Evolutionary conservation across 495 filamentous ascomycete genomes (phyloP).

Genomic region (Aspergillus steynii): DNA sequence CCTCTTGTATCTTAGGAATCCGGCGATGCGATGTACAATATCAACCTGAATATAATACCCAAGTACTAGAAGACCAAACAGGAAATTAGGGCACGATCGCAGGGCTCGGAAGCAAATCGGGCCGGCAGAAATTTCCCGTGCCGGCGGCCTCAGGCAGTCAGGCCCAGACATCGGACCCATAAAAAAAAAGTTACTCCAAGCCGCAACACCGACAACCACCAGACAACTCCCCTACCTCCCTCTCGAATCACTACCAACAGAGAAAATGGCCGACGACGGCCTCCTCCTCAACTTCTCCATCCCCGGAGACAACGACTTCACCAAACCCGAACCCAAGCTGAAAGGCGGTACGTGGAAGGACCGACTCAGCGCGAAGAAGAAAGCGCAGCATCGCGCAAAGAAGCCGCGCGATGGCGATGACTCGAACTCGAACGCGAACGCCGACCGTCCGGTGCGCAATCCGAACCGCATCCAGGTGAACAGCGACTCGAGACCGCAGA

Average conservation of each 20-base stretch:
- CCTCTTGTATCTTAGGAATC: conserved; percentile 29
- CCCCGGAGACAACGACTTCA: conserved; percentile 50
- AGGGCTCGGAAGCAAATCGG: conserved; percentile 32
- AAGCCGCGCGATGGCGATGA: conserved; percentile 4
- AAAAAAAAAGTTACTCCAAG: conserved; percentile 27
- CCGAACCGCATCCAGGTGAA: conserved; percentile 41
- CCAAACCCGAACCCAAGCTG: conserved; percentile 65
- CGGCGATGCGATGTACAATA: not conserved
- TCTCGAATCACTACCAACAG: not conserved
- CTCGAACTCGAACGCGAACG: not conserved
- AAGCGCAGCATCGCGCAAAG: conserved; percentile 42
- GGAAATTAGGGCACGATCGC: conserved; percentile 39
- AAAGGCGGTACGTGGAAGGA: conserved; percentile 93
- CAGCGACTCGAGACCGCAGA: conserved; percentile 31
- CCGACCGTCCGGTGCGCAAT: conserved; percentile 27
- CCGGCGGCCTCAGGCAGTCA: not conserved
- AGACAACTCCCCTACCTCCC: not conserved
- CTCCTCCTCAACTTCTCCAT: conserved; percentile 92
- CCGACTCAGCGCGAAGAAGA: conserved; percentile 75
- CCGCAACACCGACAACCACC: conserved; percentile 7
- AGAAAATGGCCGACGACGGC: conserved; percentile 86
- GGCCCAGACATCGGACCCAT: conserved; percentile 16
- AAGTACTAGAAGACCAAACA: conserved; percentile 18
- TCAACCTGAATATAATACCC: not conserved
- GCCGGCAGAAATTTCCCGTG: conserved; percentile 39